Percentiles rank a stretch among this genome's conserved stretches.
Evolutionary conservation across 371 early-diverging fungal genomes (phyloP).

Genomic region (Saksenaea vasiformis): DNA sequence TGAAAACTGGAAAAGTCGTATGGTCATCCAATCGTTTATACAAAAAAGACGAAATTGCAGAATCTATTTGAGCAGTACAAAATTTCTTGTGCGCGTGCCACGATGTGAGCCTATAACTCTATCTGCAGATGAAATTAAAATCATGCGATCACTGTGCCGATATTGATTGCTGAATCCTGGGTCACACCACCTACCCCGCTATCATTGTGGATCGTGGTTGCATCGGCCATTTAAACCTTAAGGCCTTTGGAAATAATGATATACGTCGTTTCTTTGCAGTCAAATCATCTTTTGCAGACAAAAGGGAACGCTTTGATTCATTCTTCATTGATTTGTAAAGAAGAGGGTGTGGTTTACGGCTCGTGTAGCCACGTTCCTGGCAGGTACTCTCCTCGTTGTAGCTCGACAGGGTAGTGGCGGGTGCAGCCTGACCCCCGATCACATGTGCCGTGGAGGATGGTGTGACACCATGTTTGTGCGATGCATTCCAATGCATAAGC

Average conservation of each 20-base stretch:
- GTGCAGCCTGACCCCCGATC: background rate
- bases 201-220: background rate
- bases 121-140: background rate
- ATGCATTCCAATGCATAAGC: conserved; percentile 4
- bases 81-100: background rate
- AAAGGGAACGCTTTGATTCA: too few species aligned
- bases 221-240: background rate
- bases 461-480: background rate
- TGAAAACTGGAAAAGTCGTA: too few species aligned
- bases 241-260: too few species aligned
- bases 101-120: too few species aligned
- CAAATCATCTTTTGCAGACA: too few species aligned
- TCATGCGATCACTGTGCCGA: background rate
- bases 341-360: background rate
- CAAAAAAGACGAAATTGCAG: too few species aligned
- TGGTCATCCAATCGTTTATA: too few species aligned
- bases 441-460: background rate
- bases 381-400: background rate
- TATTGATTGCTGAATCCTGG: background rate
- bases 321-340: background rate
- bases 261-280: too few species aligned
- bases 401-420: background rate
- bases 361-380: background rate
- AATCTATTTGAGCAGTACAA: too few species aligned
- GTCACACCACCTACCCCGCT: background rate